Evolutionary conservation across 768 basidiomycete genomes (phyloP).

Genomic region (Psilocybe tampanensis): DNA sequence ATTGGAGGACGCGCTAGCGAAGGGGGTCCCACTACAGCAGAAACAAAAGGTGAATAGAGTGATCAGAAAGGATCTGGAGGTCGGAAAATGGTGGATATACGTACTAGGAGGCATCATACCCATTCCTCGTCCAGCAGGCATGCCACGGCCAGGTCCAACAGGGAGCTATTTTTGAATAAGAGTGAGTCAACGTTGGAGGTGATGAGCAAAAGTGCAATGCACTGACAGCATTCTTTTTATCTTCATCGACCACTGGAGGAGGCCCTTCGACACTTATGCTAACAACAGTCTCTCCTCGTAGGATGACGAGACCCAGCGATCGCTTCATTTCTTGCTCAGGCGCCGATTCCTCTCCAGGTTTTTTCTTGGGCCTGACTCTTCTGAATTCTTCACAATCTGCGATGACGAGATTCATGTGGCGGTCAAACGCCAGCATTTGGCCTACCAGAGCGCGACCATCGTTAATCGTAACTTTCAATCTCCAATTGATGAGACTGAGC

Average conservation of each 20-base stretch:
- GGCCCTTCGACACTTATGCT: conserved; percentile 95
- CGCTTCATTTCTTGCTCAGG: conserved; percentile 95
- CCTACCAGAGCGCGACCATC: conserved; percentile 95
- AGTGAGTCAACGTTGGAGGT: conserved; percentile 3
- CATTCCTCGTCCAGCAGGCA: conserved; percentile 97
- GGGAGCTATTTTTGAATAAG: conserved; percentile 57
- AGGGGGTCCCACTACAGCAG: conserved; percentile 56
- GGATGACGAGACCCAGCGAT: conserved; percentile 92
- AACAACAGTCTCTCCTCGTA: conserved; percentile 96
- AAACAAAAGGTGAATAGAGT: conserved; percentile 13
- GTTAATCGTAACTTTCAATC: conserved; percentile 95
- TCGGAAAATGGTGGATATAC: conserved; percentile 28
- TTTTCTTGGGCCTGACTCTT: conserved; percentile 90
- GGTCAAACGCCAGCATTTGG: conserved; percentile 99
- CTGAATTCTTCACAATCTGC: conserved; percentile 99
- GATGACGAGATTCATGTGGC: conserved; percentile 98
- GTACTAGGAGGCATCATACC: conserved; percentile 89
- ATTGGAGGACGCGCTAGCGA: conserved; percentile 70
- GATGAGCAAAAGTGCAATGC: conserved; percentile 2
- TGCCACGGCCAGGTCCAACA: conserved; percentile 89
- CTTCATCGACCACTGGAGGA: conserved; percentile 88
- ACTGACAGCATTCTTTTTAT: conserved; percentile 80
- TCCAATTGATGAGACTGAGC: conserved; percentile 96
- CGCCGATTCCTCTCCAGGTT: conserved; percentile 76
- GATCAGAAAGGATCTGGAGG: not conserved